A percentile compares a stretch with the other conserved stretches of the same genome.
These are phyloP conservation scores for Antarctomyces pellizariae DNA, from an alignment of 495 filamentous ascomycete species.

Conservation along the genomic window DNA sequence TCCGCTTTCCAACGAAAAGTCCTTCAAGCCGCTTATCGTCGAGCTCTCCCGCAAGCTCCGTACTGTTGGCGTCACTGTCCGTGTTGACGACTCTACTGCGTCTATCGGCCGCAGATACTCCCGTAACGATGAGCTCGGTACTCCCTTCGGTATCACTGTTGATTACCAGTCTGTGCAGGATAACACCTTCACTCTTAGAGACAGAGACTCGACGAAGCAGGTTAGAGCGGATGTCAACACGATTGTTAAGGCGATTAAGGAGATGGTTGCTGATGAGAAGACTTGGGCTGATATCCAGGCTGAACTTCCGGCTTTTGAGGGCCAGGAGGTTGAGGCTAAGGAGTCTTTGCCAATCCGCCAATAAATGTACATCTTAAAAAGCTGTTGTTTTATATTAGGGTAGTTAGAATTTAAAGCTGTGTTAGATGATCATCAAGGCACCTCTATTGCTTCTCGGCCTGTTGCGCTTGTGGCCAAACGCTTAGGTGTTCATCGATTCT, in stretches of 20 bases:
- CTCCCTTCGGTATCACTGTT: slow-evolving; percentile 43
- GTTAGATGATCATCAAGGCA: not conserved
- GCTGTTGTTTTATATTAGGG: slow-evolving; percentile 1
- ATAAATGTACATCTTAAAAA: not conserved
- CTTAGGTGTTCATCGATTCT: too few relatives aligned
- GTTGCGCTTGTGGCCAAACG: too few relatives aligned
- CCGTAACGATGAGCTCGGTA: slow-evolving; percentile 52
- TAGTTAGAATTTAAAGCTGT: slow-evolving; percentile 2
- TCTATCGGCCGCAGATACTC: slow-evolving; percentile 55
- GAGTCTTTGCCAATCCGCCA: not conserved
- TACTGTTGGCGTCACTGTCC: slow-evolving; percentile 32
- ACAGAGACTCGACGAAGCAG: slow-evolving; percentile 49
- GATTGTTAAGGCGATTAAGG: slow-evolving; percentile 36
- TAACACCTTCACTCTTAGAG: slow-evolving; percentile 43
- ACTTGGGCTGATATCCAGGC: slow-evolving; percentile 33
- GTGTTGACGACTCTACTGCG: slow-evolving; percentile 42
- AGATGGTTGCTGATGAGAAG: slow-evolving; percentile 32
- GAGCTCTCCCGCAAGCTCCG: slow-evolving; percentile 34
- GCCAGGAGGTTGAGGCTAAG: slow-evolving; percentile 28
- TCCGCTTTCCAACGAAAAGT: slow-evolving; percentile 36
- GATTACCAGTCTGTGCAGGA: slow-evolving; percentile 61
- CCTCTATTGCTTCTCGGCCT: too few relatives aligned
- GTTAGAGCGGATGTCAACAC: slow-evolving; percentile 38
- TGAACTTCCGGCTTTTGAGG: slow-evolving; percentile 36
- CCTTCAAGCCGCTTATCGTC: slow-evolving; percentile 33